phyloP scores from a whole-genome alignment of 768 basidiomycete genomes.

The Baorangia bicolor region DNA sequence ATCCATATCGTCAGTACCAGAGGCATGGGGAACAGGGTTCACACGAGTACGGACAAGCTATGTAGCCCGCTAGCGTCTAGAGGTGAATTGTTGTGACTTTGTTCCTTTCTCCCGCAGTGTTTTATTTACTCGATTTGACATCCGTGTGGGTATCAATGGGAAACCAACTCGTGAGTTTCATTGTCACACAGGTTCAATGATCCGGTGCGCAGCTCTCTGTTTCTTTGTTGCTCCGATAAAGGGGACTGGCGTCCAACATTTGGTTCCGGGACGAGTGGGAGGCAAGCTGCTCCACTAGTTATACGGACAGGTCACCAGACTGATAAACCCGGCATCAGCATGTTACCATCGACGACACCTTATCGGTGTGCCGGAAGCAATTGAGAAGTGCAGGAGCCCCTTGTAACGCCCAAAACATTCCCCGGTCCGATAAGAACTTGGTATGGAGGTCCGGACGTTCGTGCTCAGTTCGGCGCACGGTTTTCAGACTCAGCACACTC shows the following conservation, averaged over 20 bases:
- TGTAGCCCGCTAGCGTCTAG: slow-evolving; percentile 23
- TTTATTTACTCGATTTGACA: slow-evolving; percentile 28
- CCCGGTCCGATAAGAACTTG: not conserved
- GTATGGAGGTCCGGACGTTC: too few relatives aligned
- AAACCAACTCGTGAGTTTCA: not conserved
- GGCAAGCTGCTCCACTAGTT: not conserved
- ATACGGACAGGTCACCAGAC: not conserved
- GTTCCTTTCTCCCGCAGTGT: slow-evolving; percentile 20
- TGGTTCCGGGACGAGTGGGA: not conserved
- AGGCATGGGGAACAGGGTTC: slow-evolving; percentile 30
- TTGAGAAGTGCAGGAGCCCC: not conserved
- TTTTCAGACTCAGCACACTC: too few relatives aligned
- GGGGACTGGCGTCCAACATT: not conserved
- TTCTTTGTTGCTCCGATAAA: not conserved
- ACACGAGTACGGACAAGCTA: slow-evolving; percentile 34
- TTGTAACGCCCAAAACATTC: not conserved
- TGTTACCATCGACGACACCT: not conserved
- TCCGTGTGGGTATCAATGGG: slow-evolving; percentile 1
- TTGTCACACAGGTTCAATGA: not conserved
- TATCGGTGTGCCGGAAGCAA: not conserved
- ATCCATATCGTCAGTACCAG: slow-evolving; percentile 28
- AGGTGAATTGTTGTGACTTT: slow-evolving; percentile 16
- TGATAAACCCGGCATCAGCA: not conserved
- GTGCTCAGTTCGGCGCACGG: too few relatives aligned
- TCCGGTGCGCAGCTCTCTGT: not conserved